Evolutionary conservation across 768 basidiomycete species (phyloP).

Genomic region (Termitomyces sp.): DNA sequence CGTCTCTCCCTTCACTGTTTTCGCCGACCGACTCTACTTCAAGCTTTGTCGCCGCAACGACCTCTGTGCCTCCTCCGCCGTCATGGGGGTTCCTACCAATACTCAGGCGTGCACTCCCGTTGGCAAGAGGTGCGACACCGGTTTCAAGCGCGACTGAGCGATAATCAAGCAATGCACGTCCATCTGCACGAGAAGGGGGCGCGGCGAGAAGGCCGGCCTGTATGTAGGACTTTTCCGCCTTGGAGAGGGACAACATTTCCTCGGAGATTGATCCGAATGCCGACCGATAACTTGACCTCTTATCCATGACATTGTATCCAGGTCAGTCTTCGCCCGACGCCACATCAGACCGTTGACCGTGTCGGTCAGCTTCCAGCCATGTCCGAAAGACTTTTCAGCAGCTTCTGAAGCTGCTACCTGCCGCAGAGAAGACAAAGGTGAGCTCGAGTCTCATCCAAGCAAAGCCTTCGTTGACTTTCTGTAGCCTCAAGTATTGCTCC

Average conservation of each 20-base stretch:
- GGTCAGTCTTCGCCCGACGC: not conserved
- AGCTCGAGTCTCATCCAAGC: not conserved
- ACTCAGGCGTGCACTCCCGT: slow-evolving; percentile 74
- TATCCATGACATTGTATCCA: slow-evolving; percentile 9
- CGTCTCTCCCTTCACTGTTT: slow-evolving; percentile 39
- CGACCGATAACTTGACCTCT: slow-evolving; percentile 7
- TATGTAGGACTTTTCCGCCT: slow-evolving; percentile 77
- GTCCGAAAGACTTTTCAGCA: slow-evolving; percentile 47
- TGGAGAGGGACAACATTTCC: slow-evolving; percentile 47
- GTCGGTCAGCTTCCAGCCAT: slow-evolving; percentile 20
- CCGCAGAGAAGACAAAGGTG: slow-evolving; percentile 49
- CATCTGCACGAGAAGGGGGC: slow-evolving; percentile 71
- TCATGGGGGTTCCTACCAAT: slow-evolving; percentile 57
- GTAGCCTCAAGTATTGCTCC: slow-evolving; percentile 65
- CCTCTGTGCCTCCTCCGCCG: slow-evolving; percentile 66
- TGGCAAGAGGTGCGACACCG: slow-evolving; percentile 73
- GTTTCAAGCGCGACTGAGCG: slow-evolving; percentile 71
- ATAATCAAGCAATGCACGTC: slow-evolving; percentile 62
- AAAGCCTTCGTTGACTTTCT: not conserved
- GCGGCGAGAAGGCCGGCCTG: slow-evolving; percentile 54
- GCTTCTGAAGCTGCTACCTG: slow-evolving; percentile 45
- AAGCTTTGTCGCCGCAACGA: slow-evolving; percentile 73
- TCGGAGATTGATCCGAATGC: slow-evolving; percentile 9
- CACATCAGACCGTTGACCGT: not conserved
- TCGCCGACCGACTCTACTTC: slow-evolving; percentile 63